Conservation (phyloP, 495 filamentous ascomycete species). For the Penicillium robsamsonii region DNA sequence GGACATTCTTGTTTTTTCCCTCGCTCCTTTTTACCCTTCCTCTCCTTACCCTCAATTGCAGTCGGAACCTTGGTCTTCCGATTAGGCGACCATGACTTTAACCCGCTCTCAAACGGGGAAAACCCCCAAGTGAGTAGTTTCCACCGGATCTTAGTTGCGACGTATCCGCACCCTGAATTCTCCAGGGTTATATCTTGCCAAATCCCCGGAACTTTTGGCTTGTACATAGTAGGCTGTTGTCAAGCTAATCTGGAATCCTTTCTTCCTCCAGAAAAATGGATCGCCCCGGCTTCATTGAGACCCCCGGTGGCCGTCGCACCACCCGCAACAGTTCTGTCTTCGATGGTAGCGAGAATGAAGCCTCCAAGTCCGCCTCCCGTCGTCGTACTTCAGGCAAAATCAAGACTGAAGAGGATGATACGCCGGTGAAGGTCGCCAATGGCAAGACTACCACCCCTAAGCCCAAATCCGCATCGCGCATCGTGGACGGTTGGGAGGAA, state of each 20-base stretch:
- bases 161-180: slow-evolving; percentile 6
- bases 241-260: slow-evolving; percentile 10
- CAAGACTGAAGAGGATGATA: slow-evolving; percentile 34
- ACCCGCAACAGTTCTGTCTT: slow-evolving; percentile 44
- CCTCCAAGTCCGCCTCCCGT: slow-evolving; percentile 34
- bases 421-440: slow-evolving; percentile 31
- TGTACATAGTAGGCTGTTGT: neutral
- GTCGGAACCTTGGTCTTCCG: slow-evolving; percentile 26
- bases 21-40: slow-evolving; percentile 17
- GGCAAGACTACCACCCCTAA: slow-evolving; percentile 37
- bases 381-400: slow-evolving; percentile 34
- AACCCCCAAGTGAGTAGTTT: slow-evolving; percentile 47
- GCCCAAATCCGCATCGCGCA: slow-evolving; percentile 30
- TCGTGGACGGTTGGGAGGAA: slow-evolving; percentile 65
- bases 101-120: slow-evolving; percentile 53
- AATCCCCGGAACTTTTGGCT: neutral
- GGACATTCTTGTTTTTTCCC: slow-evolving; percentile 21
- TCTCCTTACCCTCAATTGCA: slow-evolving; percentile 16
- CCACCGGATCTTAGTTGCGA: slow-evolving; percentile 22
- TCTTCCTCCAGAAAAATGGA: slow-evolving; percentile 50
- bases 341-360: slow-evolving; percentile 32
- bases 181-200: slow-evolving; percentile 14
- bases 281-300: slow-evolving; percentile 57
- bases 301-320: slow-evolving; percentile 49
- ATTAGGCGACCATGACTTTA: slow-evolving; percentile 37